Evolutionary conservation across 768 basidiomycete species (phyloP).

Genomic region (Tephrocybe sp.): DNA sequence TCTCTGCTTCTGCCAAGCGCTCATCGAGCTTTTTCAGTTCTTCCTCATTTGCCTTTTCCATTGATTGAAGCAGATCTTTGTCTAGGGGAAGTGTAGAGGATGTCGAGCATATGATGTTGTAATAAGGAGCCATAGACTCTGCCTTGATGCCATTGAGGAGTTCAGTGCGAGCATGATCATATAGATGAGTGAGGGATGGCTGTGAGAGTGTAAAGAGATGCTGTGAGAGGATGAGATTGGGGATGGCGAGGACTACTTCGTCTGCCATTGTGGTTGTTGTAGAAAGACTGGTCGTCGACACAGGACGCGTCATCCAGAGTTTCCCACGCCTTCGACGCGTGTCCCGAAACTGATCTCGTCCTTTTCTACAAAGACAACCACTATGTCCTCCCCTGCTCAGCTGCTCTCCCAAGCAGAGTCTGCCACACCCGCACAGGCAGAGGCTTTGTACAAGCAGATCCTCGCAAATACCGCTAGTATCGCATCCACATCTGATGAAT

Average conservation of each 20-base stretch:
- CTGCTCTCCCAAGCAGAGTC: slow-evolving; percentile 58
- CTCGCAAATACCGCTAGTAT: slow-evolving; percentile 39
- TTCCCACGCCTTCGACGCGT: slow-evolving; percentile 35
- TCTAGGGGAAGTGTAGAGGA: slow-evolving; percentile 48
- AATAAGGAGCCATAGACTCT: slow-evolving; percentile 92
- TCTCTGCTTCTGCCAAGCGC: slow-evolving; percentile 79
- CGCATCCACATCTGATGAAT: slow-evolving; percentile 5
- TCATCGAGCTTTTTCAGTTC: slow-evolving; percentile 75
- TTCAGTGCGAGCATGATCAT: slow-evolving; percentile 60
- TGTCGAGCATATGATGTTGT: slow-evolving; percentile 52
- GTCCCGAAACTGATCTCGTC: slow-evolving; percentile 11
- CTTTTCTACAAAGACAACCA: slow-evolving; percentile 1
- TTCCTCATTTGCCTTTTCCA: slow-evolving; percentile 70
- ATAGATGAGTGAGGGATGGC: slow-evolving; percentile 56
- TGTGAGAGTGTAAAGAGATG: slow-evolving; percentile 73
- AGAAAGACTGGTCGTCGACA: background rate
- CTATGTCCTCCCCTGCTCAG: slow-evolving; percentile 32
- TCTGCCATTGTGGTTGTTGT: slow-evolving; percentile 61
- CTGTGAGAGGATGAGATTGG: slow-evolving; percentile 81
- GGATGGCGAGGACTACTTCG: slow-evolving; percentile 80
- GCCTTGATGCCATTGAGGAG: slow-evolving; percentile 74
- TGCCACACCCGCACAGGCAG: slow-evolving; percentile 58
- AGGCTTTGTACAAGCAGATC: slow-evolving; percentile 72
- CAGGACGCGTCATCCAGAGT: slow-evolving; percentile 32
- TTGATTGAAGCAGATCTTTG: slow-evolving; percentile 44